Conservation (phyloP, 495 filamentous ascomycete genomes). For the Penicillium odoratum region DNA sequence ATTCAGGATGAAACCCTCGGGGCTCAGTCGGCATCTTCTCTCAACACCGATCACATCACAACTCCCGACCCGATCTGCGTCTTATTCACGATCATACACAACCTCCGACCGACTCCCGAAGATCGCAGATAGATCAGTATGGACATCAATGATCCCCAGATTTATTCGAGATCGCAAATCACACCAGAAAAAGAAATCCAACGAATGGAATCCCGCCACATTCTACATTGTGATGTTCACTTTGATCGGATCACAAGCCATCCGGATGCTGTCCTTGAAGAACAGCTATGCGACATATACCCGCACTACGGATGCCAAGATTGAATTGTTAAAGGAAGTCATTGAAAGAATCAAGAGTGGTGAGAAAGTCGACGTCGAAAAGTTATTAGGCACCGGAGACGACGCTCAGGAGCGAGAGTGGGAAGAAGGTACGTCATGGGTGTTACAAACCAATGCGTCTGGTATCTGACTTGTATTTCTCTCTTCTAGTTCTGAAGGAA, state of each 20-base stretch:
- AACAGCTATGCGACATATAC: constrained; percentile 70
- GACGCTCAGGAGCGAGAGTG: constrained; percentile 75
- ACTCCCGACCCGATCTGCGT: constrained; percentile 8
- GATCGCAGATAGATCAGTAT: constrained; percentile 65
- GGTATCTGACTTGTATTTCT: constrained; percentile 14
- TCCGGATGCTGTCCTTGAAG: constrained; percentile 81
- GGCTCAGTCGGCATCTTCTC: constrained; percentile 8
- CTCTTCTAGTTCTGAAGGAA: constrained; percentile 65
- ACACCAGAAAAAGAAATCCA: constrained; percentile 49
- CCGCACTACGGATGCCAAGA: constrained; percentile 75
- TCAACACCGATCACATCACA: constrained; percentile 1
- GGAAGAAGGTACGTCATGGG: constrained; percentile 70
- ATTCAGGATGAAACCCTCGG: constrained; percentile 15
- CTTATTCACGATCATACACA: constrained; percentile 28
- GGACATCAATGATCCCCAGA: constrained; percentile 64
- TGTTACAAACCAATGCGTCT: not conserved
- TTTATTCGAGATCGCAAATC: constrained; percentile 42
- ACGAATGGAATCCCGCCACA: constrained; percentile 89
- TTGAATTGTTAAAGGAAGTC: constrained; percentile 75
- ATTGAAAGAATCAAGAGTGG: constrained; percentile 79
- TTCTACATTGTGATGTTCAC: constrained; percentile 90
- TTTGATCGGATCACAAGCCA: constrained; percentile 89
- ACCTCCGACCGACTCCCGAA: constrained; percentile 50
- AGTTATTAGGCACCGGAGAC: constrained; percentile 77
- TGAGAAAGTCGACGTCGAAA: constrained; percentile 89